These are phyloP conservation scores for Rhizomucor pusillus DNA, from an alignment of 371 early-diverging fungal species.

Conservation along the genomic window DNA sequence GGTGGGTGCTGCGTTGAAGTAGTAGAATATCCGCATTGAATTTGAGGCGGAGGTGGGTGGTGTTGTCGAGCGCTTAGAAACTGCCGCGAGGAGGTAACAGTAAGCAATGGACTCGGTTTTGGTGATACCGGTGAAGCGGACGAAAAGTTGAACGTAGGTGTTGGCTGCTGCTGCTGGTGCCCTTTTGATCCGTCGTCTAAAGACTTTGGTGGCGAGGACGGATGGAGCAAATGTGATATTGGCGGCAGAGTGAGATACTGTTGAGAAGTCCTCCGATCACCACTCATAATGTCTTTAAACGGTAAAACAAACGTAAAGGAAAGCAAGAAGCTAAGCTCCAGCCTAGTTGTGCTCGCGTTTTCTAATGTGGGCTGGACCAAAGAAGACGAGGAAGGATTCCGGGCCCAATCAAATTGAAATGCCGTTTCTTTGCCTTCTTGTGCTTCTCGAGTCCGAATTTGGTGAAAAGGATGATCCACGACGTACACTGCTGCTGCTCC, in stretches of 20 bases:
- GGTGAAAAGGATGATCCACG: not conserved
- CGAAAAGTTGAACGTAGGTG: not conserved
- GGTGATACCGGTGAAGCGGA: not conserved
- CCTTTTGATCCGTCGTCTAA: not conserved
- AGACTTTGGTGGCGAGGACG: not conserved
- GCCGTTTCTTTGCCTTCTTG: not conserved
- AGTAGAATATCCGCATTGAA: no score
- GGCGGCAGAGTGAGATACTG: not conserved
- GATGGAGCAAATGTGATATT: conserved; percentile 1
- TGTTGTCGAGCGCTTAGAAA: no score
- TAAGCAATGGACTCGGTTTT: not conserved
- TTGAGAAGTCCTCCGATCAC: no score
- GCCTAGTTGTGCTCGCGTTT: no score
- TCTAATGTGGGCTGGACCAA: not conserved
- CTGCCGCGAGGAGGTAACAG: not conserved
- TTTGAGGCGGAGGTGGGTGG: no score
- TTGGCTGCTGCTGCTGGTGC: not conserved
- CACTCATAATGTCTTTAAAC: no score
- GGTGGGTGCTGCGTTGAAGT: conserved; percentile 12
- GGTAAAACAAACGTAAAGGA: no score
- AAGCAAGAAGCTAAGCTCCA: no score
- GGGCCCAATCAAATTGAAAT: not conserved
- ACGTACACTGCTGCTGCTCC: no score
- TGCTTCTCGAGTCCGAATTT: not conserved
- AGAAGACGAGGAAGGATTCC: not conserved